Evolutionary conservation across 805 yeast species (phyloP).

Genomic region (Saccharomycopsis fibuligera): DNA sequence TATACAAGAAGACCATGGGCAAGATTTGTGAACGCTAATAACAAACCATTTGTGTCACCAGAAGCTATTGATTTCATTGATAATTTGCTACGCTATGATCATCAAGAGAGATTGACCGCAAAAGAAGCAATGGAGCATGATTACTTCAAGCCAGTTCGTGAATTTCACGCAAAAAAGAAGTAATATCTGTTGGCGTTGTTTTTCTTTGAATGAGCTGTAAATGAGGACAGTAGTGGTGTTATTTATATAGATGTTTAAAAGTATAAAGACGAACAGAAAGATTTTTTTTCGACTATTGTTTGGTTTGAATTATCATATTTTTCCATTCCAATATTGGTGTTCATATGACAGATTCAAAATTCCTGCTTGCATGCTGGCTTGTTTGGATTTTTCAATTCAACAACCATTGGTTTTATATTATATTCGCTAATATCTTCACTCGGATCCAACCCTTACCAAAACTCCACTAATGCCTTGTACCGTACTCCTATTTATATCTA

Average conservation of each 20-base stretch:
- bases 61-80: constrained; percentile 67
- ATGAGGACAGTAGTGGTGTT: no score
- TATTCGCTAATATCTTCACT: not conserved
- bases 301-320: no score
- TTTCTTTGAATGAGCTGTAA: no score
- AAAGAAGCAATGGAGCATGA: constrained; percentile 78
- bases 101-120: constrained; percentile 82
- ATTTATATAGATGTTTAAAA: no score
- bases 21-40: constrained; percentile 49
- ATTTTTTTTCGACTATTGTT: no score
- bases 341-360: not conserved
- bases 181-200: not conserved
- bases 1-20: constrained; percentile 65
- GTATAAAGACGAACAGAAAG: not conserved
- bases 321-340: no score
- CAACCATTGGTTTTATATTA: not conserved
- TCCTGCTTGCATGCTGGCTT: not conserved
- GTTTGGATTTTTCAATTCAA: not conserved
- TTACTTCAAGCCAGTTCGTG: constrained; percentile 42
- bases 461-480: no score
- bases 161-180: constrained; percentile 1
- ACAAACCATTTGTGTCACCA: constrained; percentile 44
- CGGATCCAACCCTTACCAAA: no score
- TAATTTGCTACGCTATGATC: constrained; percentile 71
- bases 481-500: not conserved